These are phyloP conservation scores for Penicillium diatomitis DNA, from an alignment of 495 filamentous ascomycete genomes.

Conservation along the genomic window DNA sequence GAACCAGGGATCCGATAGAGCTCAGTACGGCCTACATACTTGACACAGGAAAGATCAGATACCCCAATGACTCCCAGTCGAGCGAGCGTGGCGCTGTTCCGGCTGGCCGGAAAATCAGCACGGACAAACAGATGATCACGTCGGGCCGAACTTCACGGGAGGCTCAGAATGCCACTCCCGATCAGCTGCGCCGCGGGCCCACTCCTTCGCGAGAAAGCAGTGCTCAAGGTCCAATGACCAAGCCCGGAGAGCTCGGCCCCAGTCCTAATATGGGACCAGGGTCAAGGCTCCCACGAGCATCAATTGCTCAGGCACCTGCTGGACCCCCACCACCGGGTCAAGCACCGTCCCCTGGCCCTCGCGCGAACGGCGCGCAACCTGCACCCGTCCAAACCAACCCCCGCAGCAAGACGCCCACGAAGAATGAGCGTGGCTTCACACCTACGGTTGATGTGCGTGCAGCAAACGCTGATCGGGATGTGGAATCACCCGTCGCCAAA, in stretches of 20 bases:
- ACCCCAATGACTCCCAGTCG: slow-evolving; percentile 66
- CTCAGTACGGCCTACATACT: slow-evolving; percentile 84
- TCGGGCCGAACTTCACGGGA: slow-evolving; percentile 51
- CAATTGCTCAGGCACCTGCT: slow-evolving; percentile 59
- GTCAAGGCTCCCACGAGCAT: slow-evolving; percentile 62
- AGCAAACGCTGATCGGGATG: slow-evolving; percentile 37
- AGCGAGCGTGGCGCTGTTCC: slow-evolving; percentile 24
- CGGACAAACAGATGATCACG: slow-evolving; percentile 24
- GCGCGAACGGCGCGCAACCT: slow-evolving; percentile 32
- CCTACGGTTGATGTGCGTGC: slow-evolving; percentile 42
- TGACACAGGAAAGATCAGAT: slow-evolving; percentile 91
- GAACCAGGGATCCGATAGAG: slow-evolving; percentile 67
- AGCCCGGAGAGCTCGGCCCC: slow-evolving; percentile 20
- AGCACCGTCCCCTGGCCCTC: slow-evolving; percentile 70
- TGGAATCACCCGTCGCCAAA: slow-evolving; percentile 46
- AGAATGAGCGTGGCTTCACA: slow-evolving; percentile 38
- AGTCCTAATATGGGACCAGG: slow-evolving; percentile 34
- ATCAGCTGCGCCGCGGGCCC: slow-evolving; percentile 41
- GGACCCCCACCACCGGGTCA: slow-evolving; percentile 85
- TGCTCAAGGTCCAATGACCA: slow-evolving; percentile 19
- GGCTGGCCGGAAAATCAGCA: slow-evolving; percentile 28
- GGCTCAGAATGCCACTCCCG: slow-evolving; percentile 47
- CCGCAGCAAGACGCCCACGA: slow-evolving; percentile 54
- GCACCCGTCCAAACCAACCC: slow-evolving; percentile 19
- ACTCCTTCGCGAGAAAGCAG: slow-evolving; percentile 46